Conservation (phyloP, 2,329 filamentous ascomycete genomes). For the Verticillium alfalfae region DNA sequence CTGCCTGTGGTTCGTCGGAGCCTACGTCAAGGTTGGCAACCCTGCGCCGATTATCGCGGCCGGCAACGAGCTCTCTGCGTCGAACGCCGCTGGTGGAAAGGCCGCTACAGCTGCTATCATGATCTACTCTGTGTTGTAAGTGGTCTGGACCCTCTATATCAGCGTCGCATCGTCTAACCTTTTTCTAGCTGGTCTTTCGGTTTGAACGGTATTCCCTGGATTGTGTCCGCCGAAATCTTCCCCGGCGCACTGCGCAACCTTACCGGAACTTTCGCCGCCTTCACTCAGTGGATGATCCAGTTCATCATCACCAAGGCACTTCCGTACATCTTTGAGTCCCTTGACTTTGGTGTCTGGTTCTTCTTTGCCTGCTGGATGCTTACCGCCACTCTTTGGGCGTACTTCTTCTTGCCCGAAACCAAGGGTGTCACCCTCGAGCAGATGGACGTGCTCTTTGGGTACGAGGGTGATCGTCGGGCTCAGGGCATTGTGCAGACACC, state of each 20-base stretch:
- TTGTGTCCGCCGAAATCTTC: slow-evolving; percentile 38
- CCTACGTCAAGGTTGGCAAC: slow-evolving; percentile 46
- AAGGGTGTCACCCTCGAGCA: slow-evolving; percentile 49
- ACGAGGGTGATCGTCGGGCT: slow-evolving; percentile 5
- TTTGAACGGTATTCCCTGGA: slow-evolving; percentile 39
- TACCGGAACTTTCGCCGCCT: slow-evolving; percentile 32
- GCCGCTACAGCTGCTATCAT: slow-evolving; percentile 50
- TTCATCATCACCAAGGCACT: slow-evolving; percentile 37
- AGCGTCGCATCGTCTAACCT: neutral
- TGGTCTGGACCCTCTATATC: neutral
- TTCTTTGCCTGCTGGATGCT: slow-evolving; percentile 51
- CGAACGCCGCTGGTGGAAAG: slow-evolving; percentile 39
- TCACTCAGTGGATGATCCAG: slow-evolving; percentile 34
- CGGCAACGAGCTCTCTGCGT: slow-evolving; percentile 33
- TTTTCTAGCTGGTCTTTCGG: slow-evolving; percentile 33
- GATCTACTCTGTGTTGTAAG: slow-evolving; percentile 48
- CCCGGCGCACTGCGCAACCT: slow-evolving; percentile 34
- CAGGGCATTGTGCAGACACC: neutral
- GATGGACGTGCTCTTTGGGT: slow-evolving; percentile 31
- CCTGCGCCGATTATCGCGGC: slow-evolving; percentile 36
- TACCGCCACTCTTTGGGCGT: slow-evolving; percentile 39
- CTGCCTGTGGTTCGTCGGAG: slow-evolving; percentile 46
- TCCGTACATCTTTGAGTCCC: slow-evolving; percentile 36
- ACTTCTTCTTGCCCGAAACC: slow-evolving; percentile 48
- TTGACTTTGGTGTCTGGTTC: slow-evolving; percentile 48